Base-by-base conservation (phyloP, 345 rosid genomes). In the Lepidium didymum region DNA sequence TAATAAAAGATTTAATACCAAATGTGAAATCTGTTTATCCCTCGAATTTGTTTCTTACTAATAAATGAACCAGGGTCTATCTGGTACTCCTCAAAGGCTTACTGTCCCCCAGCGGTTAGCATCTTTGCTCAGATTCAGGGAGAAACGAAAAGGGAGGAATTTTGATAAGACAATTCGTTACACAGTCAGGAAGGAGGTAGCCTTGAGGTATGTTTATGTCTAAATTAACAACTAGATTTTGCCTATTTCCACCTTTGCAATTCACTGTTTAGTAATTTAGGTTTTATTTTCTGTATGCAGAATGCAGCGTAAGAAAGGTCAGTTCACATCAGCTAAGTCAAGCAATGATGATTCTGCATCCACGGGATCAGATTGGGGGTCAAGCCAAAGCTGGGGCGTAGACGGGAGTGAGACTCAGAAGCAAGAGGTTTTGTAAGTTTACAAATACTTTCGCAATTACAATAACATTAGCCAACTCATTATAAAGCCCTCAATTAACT, bases 221-320 rank as follows among this genome's bases (percentile, higher is more conserved):
- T 65, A 44, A 56, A 57, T 10, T 35, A 62, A 19, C 27, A 4
- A 45, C 21, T 53, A 21, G 31, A 36, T 54, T 61, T 68, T 52
- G 31, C 25, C 14, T 35, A 3, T 52, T 19, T 52, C 14, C 14
- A 52, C 29, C 27, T 66, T 51, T 53, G 52, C 15, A 29, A 70
- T 69, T 8, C 46, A n/a, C 27, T 34, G 18, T 45, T 23, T 2
- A 27, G 51, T 45, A 12, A 10, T 42, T 27, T 35, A 19, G n/a
- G 11, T 38, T 53, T 40, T 16, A 3, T 76, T 27, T 75, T 38
- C 29, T 18, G 47, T 31, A 56, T 64, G 74, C 45, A 85, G 90
- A 80, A 85, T 85, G 84, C 87, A 85, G 65, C 81, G 87, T 13
- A 81, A 81, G 74, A 83, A 81, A 75, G 87, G 90, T 41, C 90